Evolutionary conservation across 805 yeast species (phyloP), one percentile per base, ranked within the genome.

Genomic region (Candida rishiriensis): DNA sequence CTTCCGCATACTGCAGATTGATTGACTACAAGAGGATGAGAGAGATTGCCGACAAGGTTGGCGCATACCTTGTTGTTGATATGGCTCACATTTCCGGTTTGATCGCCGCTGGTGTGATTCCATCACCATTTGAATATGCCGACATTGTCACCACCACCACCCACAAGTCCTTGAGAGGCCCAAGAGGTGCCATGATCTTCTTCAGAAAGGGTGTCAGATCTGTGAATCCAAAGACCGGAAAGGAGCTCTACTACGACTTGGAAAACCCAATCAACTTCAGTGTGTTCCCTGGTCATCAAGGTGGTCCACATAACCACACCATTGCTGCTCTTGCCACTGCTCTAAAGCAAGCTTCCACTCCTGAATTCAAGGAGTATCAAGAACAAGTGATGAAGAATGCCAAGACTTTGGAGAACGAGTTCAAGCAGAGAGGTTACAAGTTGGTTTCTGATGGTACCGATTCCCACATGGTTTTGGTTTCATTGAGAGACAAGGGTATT

Each of bases 291-390:
- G 98, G 95, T 53, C 98, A 91, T 69, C 99, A 91, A 75, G 99
- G 99, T 75, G 99, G 99, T 63, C 99, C 99, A 55, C 98, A 91
- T 70, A 91, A 91, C 74, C 97, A 91, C 71, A 91, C 98, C 57
- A 91, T 91, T 61, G 81, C 96, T 52, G 98, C 98, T 16, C 75
- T 91, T 57, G 95, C 98, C 29, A 91, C 89, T 46, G 98, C 98
- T 33, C 78, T 91, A 60, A 88, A 88, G 64, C 98, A 91, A 74
- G 90, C 96, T 45, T 73, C 79, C 41, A 75, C 91, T 38, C 95
- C 96, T 33, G 97, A 88, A 66, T 91, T 83, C 73, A 84, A 78
- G 65, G 75, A 79, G 58, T 91, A 91, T 73, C 98, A 91, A 71
- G 69, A 78, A 61, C 78, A 79, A 55, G 96, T 91, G 28, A 78